A percentile compares a stretch with the other conserved stretches of the same genome.
Conservation (phyloP, 1,284 basidiomycete genomes). For the Trametes versicolor region DNA sequence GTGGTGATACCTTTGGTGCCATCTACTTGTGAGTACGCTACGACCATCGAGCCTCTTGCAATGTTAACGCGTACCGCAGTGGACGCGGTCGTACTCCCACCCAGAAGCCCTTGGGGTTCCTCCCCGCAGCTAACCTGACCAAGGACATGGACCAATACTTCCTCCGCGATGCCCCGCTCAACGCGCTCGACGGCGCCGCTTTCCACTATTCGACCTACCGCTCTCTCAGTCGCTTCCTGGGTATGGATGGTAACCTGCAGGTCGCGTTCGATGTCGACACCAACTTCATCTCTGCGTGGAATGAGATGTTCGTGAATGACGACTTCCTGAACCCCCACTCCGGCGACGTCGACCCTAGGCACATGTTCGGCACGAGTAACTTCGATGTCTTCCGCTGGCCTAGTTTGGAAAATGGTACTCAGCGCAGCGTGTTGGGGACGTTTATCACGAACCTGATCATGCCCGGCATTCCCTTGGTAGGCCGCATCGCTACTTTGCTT, state of each 20-base stretch:
- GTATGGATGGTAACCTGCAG: constrained; percentile 92
- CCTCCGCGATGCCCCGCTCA: constrained; percentile 69
- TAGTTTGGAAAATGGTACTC: constrained; percentile 83
- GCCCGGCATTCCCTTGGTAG: constrained; percentile 85
- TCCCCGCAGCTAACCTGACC: constrained; percentile 74
- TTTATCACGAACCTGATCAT: constrained; percentile 85
- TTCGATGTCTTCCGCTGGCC: constrained; percentile 96
- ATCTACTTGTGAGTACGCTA: constrained; percentile 76
- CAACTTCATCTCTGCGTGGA: constrained; percentile 90
- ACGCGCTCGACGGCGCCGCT: constrained; percentile 79
- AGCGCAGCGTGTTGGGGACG: constrained; percentile 76
- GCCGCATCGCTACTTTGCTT: constrained; percentile 33
- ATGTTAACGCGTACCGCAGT: constrained; percentile 47
- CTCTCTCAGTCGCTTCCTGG: constrained; percentile 82
- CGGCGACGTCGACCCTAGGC: constrained; percentile 79
- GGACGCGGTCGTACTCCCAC: constrained; percentile 87
- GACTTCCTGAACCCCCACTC: constrained; percentile 83
- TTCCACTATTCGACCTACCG: constrained; percentile 96
- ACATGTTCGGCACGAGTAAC: constrained; percentile 91
- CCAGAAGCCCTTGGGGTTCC: constrained; percentile 70
- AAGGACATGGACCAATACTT: constrained; percentile 76
- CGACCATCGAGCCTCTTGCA: not conserved
- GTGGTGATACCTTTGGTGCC: constrained; percentile 89
- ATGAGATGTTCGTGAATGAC: constrained; percentile 87
- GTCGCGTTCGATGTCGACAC: constrained; percentile 85